These are phyloP conservation scores for Fusarium gaditjirri DNA, from an alignment of 2,329 filamentous ascomycete genomes.

Conservation along the genomic window DNA sequence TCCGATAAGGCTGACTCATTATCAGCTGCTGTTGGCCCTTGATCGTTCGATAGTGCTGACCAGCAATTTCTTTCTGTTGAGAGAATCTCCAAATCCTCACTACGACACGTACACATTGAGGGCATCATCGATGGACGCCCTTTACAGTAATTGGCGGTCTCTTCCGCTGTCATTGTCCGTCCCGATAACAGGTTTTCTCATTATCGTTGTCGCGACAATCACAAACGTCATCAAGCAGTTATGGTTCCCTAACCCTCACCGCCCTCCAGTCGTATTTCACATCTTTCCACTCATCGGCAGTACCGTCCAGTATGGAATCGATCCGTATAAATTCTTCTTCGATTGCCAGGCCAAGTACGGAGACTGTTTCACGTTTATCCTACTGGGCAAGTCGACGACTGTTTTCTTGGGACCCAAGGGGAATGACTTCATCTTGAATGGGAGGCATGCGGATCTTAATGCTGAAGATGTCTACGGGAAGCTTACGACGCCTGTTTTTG, in stretches of 20 bases:
- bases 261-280: constrained; percentile 83
- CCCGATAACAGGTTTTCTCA: constrained; percentile 52
- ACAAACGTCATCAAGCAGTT: constrained; percentile 84
- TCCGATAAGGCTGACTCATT: constrained; percentile 15
- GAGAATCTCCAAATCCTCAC: not conserved
- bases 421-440: constrained; percentile 92
- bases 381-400: constrained; percentile 88
- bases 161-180: constrained; percentile 42
- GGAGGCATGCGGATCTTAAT: constrained; percentile 86
- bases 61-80: not conserved
- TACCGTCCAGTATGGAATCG: constrained; percentile 92
- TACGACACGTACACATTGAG: not conserved
- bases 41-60: constrained; percentile 1
- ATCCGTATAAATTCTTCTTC: constrained; percentile 88
- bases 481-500: constrained; percentile 78
- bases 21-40: not conserved
- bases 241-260: constrained; percentile 81
- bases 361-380: constrained; percentile 87
- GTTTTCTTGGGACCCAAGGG: constrained; percentile 83
- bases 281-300: constrained; percentile 86
- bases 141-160: not conserved
- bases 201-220: constrained; percentile 68
- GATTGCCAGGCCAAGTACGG: constrained; percentile 81
- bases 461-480: constrained; percentile 90
- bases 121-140: not conserved